Percentiles rank a stretch among this genome's conserved stretches.
phyloP scores from a whole-genome alignment of 345 rosid genomes.

The Crucihimalaya himalaica region DNA sequence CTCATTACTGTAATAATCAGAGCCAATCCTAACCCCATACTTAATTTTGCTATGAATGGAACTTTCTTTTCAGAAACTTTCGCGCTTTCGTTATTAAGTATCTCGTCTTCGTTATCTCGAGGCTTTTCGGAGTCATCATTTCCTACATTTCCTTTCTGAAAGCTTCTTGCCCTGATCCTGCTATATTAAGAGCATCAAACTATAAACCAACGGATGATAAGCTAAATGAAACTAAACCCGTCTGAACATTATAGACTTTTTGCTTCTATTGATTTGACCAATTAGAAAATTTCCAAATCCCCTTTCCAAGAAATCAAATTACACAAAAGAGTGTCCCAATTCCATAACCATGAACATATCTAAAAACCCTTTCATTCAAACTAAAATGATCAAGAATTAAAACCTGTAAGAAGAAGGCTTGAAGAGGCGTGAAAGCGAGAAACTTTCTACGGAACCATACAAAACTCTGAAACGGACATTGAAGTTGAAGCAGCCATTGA shows the following conservation, averaged over 20 bases:
- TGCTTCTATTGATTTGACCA: too few relatives aligned
- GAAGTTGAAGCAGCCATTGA: background rate
- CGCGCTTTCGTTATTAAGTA: constrained; percentile 23
- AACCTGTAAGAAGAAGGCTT: constrained; percentile 43
- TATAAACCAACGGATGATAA: too few relatives aligned
- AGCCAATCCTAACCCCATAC: constrained; percentile 60
- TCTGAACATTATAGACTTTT: too few relatives aligned
- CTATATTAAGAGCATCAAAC: background rate
- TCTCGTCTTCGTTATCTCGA: constrained; percentile 39
- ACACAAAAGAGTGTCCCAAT: background rate
- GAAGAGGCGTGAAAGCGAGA: constrained; percentile 26
- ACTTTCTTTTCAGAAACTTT: constrained; percentile 34
- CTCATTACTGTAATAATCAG: constrained; percentile 50
- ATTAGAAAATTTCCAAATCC: too few relatives aligned
- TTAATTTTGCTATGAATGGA: constrained; percentile 60
- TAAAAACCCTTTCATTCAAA: too few relatives aligned
- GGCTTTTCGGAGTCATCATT: constrained; percentile 37
- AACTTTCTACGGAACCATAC: background rate
- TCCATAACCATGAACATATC: background rate
- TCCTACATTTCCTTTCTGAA: constrained; percentile 39
- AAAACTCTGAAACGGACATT: background rate
- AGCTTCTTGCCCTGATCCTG: constrained; percentile 50
- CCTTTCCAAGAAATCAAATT: too few relatives aligned
- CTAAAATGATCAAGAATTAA: background rate
- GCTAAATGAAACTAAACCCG: too few relatives aligned